These are phyloP conservation scores for Populus hybrid DNA, from an alignment of 441 rosid genomes.

Conservation along the genomic window DNA sequence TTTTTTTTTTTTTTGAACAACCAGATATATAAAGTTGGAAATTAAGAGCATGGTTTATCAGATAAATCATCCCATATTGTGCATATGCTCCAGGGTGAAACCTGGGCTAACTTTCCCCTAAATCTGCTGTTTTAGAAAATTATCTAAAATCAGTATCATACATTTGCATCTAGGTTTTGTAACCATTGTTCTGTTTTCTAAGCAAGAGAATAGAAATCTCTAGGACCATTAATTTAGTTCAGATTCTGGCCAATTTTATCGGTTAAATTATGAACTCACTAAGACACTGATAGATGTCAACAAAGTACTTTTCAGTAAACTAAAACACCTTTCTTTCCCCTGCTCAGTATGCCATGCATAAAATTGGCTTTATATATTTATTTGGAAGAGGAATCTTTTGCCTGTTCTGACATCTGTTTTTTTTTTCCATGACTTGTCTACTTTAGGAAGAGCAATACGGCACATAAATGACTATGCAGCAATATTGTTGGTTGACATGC, in stretches of 20 bases:
- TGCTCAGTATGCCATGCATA: neutral
- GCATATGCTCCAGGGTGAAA: neutral
- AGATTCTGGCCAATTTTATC: neutral
- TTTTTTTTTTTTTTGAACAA: too few species aligned
- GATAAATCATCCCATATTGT: neutral
- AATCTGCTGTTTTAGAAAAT: neutral
- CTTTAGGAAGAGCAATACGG: conserved; percentile 84
- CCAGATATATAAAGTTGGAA: neutral
- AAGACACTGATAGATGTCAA: neutral
- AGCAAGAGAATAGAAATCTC: neutral
- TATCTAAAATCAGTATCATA: neutral
- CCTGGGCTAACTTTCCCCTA: neutral
- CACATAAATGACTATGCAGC: conserved; percentile 89
- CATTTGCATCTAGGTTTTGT: neutral
- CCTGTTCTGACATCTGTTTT: neutral
- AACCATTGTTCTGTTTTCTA: neutral
- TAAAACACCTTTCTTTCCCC: neutral
- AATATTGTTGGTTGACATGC: conserved; percentile 80
- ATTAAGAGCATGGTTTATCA: neutral
- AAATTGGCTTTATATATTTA: neutral
- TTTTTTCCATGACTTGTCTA: conserved; percentile 2
- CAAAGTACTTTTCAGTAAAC: neutral
- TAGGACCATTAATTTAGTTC: neutral
- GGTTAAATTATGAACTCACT: neutral
- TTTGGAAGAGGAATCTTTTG: neutral